phyloP scores from a whole-genome alignment of 179 eudicot genomes.

The Patellifolia procumbens region DNA sequence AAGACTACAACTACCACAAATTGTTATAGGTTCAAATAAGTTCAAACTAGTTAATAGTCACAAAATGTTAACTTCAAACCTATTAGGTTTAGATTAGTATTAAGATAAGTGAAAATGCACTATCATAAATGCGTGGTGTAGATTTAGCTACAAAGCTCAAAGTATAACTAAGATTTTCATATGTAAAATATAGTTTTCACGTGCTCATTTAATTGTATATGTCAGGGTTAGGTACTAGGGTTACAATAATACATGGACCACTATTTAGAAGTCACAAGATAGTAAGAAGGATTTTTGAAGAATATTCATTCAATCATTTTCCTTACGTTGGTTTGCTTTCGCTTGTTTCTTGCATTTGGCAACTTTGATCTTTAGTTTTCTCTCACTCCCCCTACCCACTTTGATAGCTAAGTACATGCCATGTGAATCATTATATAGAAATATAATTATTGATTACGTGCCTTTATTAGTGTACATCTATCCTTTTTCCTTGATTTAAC shows the following conservation, averaged over 20 bases:
- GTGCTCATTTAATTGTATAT: neutral
- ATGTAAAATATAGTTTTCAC: neutral
- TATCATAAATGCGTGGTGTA: no score
- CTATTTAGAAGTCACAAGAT: neutral
- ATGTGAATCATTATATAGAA: conserved; percentile 17
- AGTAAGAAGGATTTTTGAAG: neutral
- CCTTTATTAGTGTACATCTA: conserved; percentile 9
- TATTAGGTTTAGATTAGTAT: no score
- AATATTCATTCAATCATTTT: neutral
- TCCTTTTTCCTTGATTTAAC: conserved; percentile 10
- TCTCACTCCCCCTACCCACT: neutral
- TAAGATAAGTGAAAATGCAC: no score
- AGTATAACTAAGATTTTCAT: no score
- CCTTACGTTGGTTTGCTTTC: neutral
- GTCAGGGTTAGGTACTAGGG: neutral
- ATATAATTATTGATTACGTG: conserved; percentile 5
- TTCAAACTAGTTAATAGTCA: no score
- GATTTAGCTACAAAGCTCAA: no score
- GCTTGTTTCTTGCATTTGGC: conserved; percentile 25
- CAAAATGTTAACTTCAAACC: no score
- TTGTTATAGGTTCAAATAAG: no score
- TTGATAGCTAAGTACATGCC: conserved; percentile 17
- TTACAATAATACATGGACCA: neutral
- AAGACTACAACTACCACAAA: no score
- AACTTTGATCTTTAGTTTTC: neutral